Evolutionary conservation across 2,329 filamentous ascomycete genomes (phyloP).

Genomic region (Apiospora hydei): DNA sequence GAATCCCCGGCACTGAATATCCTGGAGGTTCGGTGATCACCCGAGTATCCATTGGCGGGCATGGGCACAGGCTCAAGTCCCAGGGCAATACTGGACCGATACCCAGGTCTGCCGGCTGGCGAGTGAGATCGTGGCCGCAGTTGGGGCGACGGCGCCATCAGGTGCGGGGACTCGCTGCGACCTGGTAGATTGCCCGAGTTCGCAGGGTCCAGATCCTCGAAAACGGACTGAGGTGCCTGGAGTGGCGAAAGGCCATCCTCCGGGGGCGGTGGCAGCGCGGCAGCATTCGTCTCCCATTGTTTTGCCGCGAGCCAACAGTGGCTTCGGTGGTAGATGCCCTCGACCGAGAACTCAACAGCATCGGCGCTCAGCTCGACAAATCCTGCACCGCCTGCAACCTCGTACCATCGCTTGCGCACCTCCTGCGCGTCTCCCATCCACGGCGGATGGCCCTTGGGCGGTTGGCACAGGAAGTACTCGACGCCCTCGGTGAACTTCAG

Average conservation of each 20-base stretch:
- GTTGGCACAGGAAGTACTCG: conserved; percentile 83
- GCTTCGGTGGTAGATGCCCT: conserved; percentile 45
- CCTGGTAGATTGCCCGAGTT: conserved; percentile 31
- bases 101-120: conserved; percentile 32
- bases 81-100: conserved; percentile 43
- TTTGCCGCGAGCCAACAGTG: conserved; percentile 46
- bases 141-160: conserved; percentile 32
- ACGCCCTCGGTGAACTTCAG: conserved; percentile 73
- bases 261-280: conserved; percentile 32
- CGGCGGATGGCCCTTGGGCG: conserved; percentile 74
- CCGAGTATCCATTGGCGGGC: conserved; percentile 31
- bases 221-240: conserved; percentile 41
- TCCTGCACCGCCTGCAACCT: conserved; percentile 69
- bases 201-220: conserved; percentile 40
- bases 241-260: conserved; percentile 39
- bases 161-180: conserved; percentile 40
- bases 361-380: conserved; percentile 66
- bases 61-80: conserved; percentile 43
- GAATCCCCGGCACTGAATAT: conserved; percentile 38
- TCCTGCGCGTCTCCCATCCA: conserved; percentile 74
- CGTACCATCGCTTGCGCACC: conserved; percentile 76
- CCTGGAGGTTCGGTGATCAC: conserved; percentile 33
- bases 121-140: conserved; percentile 29
- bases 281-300: conserved; percentile 41
- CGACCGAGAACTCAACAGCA: conserved; percentile 56